Base-by-base conservation (phyloP, 345 rosid species). In the Zanthoxylum bungeanum region DNA sequence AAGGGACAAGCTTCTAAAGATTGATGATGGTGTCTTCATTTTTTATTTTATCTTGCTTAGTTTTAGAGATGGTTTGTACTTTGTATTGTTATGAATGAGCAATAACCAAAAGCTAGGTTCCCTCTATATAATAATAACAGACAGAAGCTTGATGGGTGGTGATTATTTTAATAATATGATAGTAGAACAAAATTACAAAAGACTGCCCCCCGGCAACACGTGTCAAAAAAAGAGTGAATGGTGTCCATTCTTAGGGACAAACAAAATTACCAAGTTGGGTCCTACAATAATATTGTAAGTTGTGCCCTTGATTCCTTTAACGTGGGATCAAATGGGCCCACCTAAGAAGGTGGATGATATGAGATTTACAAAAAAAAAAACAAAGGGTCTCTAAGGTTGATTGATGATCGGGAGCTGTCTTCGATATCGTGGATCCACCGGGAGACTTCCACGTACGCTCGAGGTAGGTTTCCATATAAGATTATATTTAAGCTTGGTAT, bases 1-100 rank as follows among this genome's bases (percentile, higher is more conserved):
- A 5, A 68, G 14, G 2, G 61, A 68, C 14, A 68, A 33, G 5
- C 61, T 68, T 53, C 61, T 17, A 9, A 68, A 50, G 11, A 53
- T 17, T 24, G 72, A 22, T 25, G 71, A 14, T 36, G 71, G 36
- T 37, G 49, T 11, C 61, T 37, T 68, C 71, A 52, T 68, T 25
- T 7, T 52, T 64, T 3, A 30, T 64, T 22, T 6, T 61, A 37
- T 30, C 27, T 60, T 9, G n/a, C n/a, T 8, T 19, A 25, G 2
- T 19, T n/a, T 56, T 9, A 4, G 66, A 9, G 39, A 14, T 27
- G 6, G 8, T 5, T 14, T 7, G 66, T n/a, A n/a, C n/a, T n/a
- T 58, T 10, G 9, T 12, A 22, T 25, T 25, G 16, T 24, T 27
- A 2, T 14, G 60, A 5, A 2, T 14, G 60, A 5, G 49, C 51